These are phyloP conservation scores for Xylariaceae sp. DNA, from an alignment of 2,329 filamentous ascomycete species.

Conservation along the genomic window DNA sequence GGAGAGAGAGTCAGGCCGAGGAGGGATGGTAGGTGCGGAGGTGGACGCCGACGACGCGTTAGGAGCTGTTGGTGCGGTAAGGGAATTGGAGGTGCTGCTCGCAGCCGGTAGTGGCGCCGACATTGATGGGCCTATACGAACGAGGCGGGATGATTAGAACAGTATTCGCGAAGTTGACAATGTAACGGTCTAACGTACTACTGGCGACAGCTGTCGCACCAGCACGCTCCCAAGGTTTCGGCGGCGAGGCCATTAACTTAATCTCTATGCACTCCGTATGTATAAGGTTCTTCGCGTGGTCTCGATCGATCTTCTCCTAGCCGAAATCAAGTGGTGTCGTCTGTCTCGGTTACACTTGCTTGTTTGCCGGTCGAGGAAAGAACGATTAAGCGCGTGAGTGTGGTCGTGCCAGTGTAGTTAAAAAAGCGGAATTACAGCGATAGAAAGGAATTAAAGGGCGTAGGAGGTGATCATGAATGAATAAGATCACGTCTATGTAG, in stretches of 20 bases:
- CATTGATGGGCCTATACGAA: constrained; percentile 25
- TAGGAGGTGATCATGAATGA: no score
- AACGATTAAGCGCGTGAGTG: no score
- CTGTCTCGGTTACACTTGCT: no score
- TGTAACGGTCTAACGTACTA: constrained; percentile 38
- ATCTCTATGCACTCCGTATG: constrained; percentile 10
- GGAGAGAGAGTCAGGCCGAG: constrained; percentile 71
- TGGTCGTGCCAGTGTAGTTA: no score
- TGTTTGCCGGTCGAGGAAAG: no score
- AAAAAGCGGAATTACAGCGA: no score
- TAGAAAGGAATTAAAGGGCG: no score
- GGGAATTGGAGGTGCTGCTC: constrained; percentile 36
- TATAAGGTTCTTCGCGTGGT: no score
- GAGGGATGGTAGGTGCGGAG: constrained; percentile 65
- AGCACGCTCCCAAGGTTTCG: constrained; percentile 93
- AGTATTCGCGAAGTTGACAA: constrained; percentile 3
- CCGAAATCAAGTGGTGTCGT: no score
- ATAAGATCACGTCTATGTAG: no score
- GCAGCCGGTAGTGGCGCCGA: constrained; percentile 38
- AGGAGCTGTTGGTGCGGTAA: constrained; percentile 36
- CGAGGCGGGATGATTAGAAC: constrained; percentile 29
- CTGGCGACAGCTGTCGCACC: constrained; percentile 46
- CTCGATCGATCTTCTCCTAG: no score
- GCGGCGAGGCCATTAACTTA: constrained; percentile 66
- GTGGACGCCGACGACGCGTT: constrained; percentile 27